Percentiles rank a stretch among this genome's conserved stretches.
Conservation (phyloP, 2,329 filamentous ascomycete species). For the Tolypocladium album region DNA sequence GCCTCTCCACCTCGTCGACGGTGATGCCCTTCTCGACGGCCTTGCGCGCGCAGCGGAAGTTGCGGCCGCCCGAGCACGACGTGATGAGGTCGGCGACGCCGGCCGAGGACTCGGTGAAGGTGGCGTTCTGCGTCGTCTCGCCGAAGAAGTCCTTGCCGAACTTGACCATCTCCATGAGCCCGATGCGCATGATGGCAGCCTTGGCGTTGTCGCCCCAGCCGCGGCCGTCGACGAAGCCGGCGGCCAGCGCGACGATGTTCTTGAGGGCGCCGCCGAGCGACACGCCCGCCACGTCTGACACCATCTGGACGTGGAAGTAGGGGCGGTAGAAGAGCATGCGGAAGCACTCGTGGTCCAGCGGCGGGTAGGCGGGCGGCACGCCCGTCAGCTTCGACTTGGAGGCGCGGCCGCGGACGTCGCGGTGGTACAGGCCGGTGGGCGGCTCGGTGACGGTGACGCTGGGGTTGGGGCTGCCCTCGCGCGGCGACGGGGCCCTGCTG, state of each 20-base stretch:
- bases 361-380: constrained; percentile 71
- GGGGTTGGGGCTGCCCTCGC: constrained; percentile 35
- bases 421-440: constrained; percentile 48
- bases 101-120: constrained; percentile 94
- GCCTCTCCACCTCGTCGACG: constrained; percentile 79
- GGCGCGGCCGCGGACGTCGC: constrained; percentile 55
- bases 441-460: constrained; percentile 42
- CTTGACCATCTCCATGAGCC: constrained; percentile 90
- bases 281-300: constrained; percentile 91
- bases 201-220: constrained; percentile 99
- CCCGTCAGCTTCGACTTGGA: constrained; percentile 63
- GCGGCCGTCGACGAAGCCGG: constrained; percentile 88
- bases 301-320: constrained; percentile 95
- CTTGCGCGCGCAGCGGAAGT: constrained; percentile 89
- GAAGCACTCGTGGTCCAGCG: constrained; percentile 75
- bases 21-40: constrained; percentile 67
- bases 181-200: constrained; percentile 95
- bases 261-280: constrained; percentile 91
- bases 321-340: constrained; percentile 85
- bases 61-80: constrained; percentile 81
- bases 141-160: constrained; percentile 93
- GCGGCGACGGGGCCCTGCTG: constrained; percentile 56
- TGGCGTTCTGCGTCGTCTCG: constrained; percentile 66
- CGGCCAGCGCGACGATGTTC: constrained; percentile 90
- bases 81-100: constrained; percentile 95